Evolutionary conservation across 352 stramenopile species (phyloP).

Genomic region (Globisporangium camurandrum): DNA sequence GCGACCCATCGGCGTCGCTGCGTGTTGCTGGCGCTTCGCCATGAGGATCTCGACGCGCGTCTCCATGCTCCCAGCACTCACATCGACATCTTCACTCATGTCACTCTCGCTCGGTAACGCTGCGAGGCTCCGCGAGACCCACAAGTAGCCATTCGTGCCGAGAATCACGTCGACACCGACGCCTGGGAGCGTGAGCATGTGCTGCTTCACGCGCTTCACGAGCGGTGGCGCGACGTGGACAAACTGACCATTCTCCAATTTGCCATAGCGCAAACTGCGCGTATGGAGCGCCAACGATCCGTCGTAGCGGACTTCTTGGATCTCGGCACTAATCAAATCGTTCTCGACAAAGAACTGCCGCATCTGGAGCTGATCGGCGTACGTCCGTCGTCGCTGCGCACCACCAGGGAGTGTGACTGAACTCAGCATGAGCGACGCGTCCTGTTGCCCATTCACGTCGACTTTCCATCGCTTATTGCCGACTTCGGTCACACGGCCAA

Average conservation of each 20-base stretch:
- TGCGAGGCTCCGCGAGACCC: conserved; percentile 88
- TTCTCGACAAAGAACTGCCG: conserved; percentile 91
- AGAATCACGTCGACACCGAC: conserved; percentile 89
- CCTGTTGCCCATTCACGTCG: conserved; percentile 84
- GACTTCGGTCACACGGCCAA: conserved; percentile 93
- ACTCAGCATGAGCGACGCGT: conserved; percentile 87
- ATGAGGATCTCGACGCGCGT: conserved; percentile 86
- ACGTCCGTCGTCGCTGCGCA: conserved; percentile 93
- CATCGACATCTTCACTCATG: conserved; percentile 28
- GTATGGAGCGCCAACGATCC: conserved; percentile 93
- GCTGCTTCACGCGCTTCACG: conserved; percentile 92
- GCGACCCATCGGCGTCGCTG: conserved; percentile 56
- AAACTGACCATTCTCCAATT: conserved; percentile 93
- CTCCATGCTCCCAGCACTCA: conserved; percentile 49
- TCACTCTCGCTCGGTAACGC: conserved; percentile 30
- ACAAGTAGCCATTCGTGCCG: conserved; percentile 94
- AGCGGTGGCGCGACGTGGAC: conserved; percentile 83
- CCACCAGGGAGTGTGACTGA: conserved; percentile 94
- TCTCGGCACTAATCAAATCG: conserved; percentile 93
- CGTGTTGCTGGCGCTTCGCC: conserved; percentile 88
- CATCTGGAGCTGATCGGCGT: conserved; percentile 97
- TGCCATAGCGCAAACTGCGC: conserved; percentile 91
- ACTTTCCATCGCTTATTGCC: conserved; percentile 94
- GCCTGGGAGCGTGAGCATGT: conserved; percentile 84
- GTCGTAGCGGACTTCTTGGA: conserved; percentile 86